A percentile compares a stretch with the other conserved stretches of the same genome.
Conservation (phyloP, 2,329 filamentous ascomycete genomes). For the Monascus ruber region DNA sequence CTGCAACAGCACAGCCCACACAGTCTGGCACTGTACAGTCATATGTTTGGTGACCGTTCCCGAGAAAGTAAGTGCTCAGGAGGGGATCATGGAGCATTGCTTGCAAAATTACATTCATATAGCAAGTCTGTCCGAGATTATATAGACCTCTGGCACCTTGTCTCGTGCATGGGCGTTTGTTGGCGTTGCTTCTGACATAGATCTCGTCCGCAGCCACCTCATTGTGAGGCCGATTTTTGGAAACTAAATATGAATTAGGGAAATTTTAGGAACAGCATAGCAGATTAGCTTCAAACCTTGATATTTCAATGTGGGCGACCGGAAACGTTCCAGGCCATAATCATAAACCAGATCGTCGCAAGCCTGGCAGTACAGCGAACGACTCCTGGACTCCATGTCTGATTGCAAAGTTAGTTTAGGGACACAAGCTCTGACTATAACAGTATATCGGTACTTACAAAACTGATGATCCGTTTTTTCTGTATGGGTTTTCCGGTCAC, state of each 20-base stretch:
- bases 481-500: slow-evolving; percentile 23
- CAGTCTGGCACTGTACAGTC: slow-evolving; percentile 55
- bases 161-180: slow-evolving; percentile 68
- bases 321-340: slow-evolving; percentile 25
- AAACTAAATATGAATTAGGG: slow-evolving; percentile 4
- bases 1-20: slow-evolving; percentile 50
- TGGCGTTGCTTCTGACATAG: slow-evolving; percentile 69
- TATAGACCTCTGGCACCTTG: slow-evolving; percentile 85
- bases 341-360: slow-evolving; percentile 34
- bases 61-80: slow-evolving; percentile 81
- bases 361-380: slow-evolving; percentile 27
- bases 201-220: slow-evolving; percentile 53
- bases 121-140: slow-evolving; percentile 97
- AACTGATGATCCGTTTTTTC: slow-evolving; percentile 30
- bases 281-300: slow-evolving; percentile 7
- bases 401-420: slow-evolving; percentile 2
- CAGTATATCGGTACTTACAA: slow-evolving; percentile 18
- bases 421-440: neutral
- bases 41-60: slow-evolving; percentile 70
- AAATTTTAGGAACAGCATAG: too few relatives aligned
- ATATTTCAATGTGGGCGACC: slow-evolving; percentile 11
- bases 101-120: slow-evolving; percentile 92
- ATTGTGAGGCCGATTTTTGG: slow-evolving; percentile 25
- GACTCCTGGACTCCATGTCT: slow-evolving; percentile 32
- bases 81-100: slow-evolving; percentile 89